Evolutionary conservation across 2,329 filamentous ascomycete species (phyloP).

Genomic region (Xylariaceae sp.): DNA sequence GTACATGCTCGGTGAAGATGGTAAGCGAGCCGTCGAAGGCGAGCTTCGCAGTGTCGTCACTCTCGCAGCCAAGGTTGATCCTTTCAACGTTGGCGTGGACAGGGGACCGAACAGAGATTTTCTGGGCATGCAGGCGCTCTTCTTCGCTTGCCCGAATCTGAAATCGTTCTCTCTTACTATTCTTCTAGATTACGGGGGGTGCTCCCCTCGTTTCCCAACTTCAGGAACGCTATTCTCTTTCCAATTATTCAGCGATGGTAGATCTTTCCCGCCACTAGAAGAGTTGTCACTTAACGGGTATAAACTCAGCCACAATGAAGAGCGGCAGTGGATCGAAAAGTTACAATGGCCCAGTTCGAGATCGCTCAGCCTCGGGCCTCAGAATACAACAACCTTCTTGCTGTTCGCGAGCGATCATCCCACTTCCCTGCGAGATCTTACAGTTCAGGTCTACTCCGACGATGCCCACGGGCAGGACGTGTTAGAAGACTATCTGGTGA

Average conservation of each 20-base stretch:
- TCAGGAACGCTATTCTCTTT: not conserved
- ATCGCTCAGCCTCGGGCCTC: slow-evolving; percentile 9
- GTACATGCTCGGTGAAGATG: too few relatives aligned
- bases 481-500: not conserved
- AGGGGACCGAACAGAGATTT: too few relatives aligned
- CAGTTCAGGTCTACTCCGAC: slow-evolving; percentile 2
- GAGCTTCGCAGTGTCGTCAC: too few relatives aligned
- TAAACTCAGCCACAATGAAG: not conserved
- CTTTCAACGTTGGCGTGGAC: too few relatives aligned
- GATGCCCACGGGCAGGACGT: not conserved
- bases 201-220: too few relatives aligned
- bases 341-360: slow-evolving; percentile 9
- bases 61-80: too few relatives aligned
- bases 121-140: too few relatives aligned
- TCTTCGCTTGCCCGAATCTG: too few relatives aligned
- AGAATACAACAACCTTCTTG: not conserved
- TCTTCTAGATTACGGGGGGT: too few relatives aligned
- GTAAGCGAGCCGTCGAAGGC: too few relatives aligned
- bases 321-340: slow-evolving; percentile 1
- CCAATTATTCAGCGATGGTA: slow-evolving; percentile 3
- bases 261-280: slow-evolving; percentile 9
- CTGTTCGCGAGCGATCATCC: not conserved
- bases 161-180: too few relatives aligned
- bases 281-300: slow-evolving; percentile 8
- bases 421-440: slow-evolving; percentile 1